Evolutionary conservation across 1,139 yeast species (phyloP).

Genomic region (Candida sp.): DNA sequence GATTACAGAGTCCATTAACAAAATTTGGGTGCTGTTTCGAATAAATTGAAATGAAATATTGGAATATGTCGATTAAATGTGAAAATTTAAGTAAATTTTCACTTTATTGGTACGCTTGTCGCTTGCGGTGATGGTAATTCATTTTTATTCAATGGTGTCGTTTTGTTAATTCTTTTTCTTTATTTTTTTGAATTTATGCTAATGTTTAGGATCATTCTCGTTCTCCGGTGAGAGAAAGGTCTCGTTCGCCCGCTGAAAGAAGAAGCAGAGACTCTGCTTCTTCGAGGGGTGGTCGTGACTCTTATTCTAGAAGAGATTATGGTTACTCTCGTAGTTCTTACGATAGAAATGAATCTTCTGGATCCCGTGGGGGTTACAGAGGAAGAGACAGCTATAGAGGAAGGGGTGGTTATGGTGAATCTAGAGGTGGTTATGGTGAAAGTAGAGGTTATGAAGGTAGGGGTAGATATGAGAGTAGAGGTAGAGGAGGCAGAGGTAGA

Average conservation of each 20-base stretch:
- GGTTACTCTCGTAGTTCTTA: constrained; percentile 18
- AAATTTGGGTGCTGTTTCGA: constrained; percentile 4
- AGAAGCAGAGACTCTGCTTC: constrained; percentile 11
- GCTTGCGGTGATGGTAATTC: constrained; percentile 1
- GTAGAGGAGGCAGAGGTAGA: constrained; percentile 20
- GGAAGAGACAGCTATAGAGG: constrained; percentile 18
- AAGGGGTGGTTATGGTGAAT: constrained; percentile 15
- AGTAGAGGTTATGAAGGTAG: constrained; percentile 18
- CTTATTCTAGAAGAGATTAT: constrained; percentile 17
- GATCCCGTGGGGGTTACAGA: constrained; percentile 14
- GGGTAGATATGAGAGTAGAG: constrained; percentile 17
- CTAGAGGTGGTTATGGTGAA: constrained; percentile 25
- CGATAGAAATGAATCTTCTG: constrained; percentile 12
- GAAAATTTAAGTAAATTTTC: too few species aligned
- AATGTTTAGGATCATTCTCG: constrained; percentile 45
- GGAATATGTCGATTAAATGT: too few species aligned
- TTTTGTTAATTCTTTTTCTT: constrained; percentile 4
- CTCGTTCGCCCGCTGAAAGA: constrained; percentile 25
- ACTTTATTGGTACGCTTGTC: too few species aligned
- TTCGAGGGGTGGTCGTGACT: constrained; percentile 8
- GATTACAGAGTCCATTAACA: neutral
- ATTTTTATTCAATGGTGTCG: constrained; percentile 4
- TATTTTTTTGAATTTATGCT: constrained; percentile 11
- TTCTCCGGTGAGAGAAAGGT: constrained; percentile 42
- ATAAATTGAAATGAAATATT: neutral